Evolutionary conservation across 306 rosid species (phyloP).

Genomic region (Boehmeria nivea): DNA sequence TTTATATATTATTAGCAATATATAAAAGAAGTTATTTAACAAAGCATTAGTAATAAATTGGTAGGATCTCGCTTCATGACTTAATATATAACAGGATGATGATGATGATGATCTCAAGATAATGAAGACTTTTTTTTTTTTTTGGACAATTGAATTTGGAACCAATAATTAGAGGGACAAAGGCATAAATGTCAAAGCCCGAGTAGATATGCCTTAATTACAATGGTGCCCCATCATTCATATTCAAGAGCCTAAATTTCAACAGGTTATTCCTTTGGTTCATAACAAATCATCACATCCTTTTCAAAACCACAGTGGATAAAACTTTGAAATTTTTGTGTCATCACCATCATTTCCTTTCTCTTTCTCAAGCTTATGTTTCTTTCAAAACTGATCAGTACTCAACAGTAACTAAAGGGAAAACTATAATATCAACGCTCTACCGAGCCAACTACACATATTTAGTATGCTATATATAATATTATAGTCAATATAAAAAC

Average conservation of each 20-base stretch:
- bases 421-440: too few relatives aligned
- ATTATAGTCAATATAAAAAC: too few relatives aligned
- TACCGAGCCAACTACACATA: too few relatives aligned
- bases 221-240: conserved; percentile 5
- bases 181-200: background rate
- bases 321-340: background rate
- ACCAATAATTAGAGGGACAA: background rate
- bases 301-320: background rate
- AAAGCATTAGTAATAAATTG: too few relatives aligned
- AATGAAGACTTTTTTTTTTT: background rate
- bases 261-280: conserved; percentile 8
- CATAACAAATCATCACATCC: background rate
- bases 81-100: too few relatives aligned
- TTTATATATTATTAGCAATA: too few relatives aligned
- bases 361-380: too few relatives aligned
- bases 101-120: background rate
- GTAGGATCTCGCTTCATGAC: too few relatives aligned
- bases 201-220: background rate
- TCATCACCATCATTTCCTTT: background rate
- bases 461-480: too few relatives aligned
- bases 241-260: conserved; percentile 11
- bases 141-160: background rate
- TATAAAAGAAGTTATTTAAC: too few relatives aligned
- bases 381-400: too few relatives aligned
- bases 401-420: too few relatives aligned